phyloP scores from a whole-genome alignment of 345 rosid species.

The Corchorus capsularis region DNA sequence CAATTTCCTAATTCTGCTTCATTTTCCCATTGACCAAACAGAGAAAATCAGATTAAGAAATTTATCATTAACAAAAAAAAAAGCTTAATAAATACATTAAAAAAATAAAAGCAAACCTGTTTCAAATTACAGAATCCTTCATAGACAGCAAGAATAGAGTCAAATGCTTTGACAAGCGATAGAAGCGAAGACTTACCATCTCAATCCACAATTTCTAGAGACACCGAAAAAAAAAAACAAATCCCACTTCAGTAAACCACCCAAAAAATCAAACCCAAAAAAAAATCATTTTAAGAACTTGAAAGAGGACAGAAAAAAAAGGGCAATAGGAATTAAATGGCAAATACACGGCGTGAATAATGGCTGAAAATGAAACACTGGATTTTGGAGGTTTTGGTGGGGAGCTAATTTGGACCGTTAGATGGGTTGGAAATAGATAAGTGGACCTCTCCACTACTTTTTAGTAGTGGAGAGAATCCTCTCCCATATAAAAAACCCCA shows the following conservation, averaged over 20 bases:
- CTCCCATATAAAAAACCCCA: too few species aligned
- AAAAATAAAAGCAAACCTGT: conserved; percentile 52
- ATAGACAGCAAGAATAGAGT: conserved; percentile 78
- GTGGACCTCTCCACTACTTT: too few species aligned
- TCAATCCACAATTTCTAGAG: conserved; percentile 52
- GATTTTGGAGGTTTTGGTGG: too few species aligned
- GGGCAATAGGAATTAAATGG: too few species aligned
- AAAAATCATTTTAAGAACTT: not conserved
- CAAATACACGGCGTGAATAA: too few species aligned
- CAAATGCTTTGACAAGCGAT: conserved; percentile 81
- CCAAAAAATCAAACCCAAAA: not conserved
- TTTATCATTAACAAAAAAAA: not conserved
- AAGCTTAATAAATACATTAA: not conserved
- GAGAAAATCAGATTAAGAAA: not conserved
- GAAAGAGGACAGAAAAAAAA: not conserved
- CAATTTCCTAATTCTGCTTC: not conserved
- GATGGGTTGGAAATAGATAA: too few species aligned
- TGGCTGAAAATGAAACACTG: too few species aligned
- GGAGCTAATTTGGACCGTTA: too few species aligned
- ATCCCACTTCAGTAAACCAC: not conserved
- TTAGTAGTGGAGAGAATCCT: too few species aligned
- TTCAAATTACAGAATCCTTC: conserved; percentile 99
- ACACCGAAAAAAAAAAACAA: not conserved
- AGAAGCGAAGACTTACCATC: conserved; percentile 74
- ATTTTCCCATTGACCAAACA: conserved; percentile 17